Base-by-base conservation (phyloP, 495 filamentous ascomycete genomes). In the Penicillium cataractarum region DNA sequence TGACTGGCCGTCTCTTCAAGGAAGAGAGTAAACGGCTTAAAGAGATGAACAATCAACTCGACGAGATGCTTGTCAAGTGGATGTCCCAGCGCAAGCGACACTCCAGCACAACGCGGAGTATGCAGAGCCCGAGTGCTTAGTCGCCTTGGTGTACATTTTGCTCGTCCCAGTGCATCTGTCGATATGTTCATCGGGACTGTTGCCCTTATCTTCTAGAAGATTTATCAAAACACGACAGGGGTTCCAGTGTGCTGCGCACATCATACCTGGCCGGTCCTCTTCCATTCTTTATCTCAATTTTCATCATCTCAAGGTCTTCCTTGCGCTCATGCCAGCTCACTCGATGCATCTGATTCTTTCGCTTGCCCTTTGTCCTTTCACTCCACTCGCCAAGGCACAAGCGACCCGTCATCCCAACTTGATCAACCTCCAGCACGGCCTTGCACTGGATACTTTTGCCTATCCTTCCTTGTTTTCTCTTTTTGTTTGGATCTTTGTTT, bases 1-100 rank as follows among this genome's bases (percentile, higher is more conserved):
- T 97, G 27, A 92, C 91, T 27, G 86, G 86, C 4, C 85, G 85
- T 26, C 73, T 98, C 33, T 97, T 93, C 80, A 88, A 86, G 57
- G 92, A 95, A 66, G 90, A 96, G 75, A 92, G 91, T 70, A 87
- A 87, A 57, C 86, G 86, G 68, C 74, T 97, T 66, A 87, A 86
- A 44, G 92, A 94, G 69, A 93, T 97, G 73, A 90, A 88, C 52
- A 89, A 85, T 76, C 86, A 90, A 78, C 80, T 97, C 61, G 93
- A 97, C 76, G 86, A 91, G 15, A 86, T 96, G 86, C 83, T 97
- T 52, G 89, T 90, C 44, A 88, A 91, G 59, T 96, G 90, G 89
- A 75, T 95, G 24, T 84, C 87, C 35, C 83, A 87, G 50, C 90
- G 89, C 50, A 61, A 66, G 26, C 67, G 60, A 40, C 68, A 53